Percentiles rank a stretch among this genome's conserved stretches.
Evolutionary conservation across 2,329 filamentous ascomycete genomes (phyloP).

Genomic region (Xenoacremonium recifei): DNA sequence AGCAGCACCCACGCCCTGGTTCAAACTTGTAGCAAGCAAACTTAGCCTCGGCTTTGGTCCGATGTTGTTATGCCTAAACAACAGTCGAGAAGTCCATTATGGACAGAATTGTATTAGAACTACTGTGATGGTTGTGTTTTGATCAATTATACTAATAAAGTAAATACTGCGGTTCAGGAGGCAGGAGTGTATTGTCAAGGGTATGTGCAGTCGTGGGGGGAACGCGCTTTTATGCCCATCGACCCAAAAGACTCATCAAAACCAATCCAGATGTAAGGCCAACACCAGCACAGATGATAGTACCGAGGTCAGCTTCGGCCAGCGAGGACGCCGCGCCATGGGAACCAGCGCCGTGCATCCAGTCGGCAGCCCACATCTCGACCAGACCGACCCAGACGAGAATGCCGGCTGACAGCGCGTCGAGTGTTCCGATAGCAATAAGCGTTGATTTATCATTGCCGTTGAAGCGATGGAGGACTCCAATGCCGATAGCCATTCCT

Average conservation of each 20-base stretch:
- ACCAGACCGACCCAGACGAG: conserved; percentile 78
- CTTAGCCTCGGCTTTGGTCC: too few species aligned
- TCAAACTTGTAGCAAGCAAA: too few species aligned
- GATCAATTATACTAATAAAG: too few species aligned
- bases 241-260: conserved; percentile 71
- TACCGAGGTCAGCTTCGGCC: conserved; percentile 46
- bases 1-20: too few species aligned
- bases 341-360: conserved; percentile 57
- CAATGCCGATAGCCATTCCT: conserved; percentile 79
- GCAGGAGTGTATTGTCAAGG: too few species aligned
- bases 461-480: conserved; percentile 68
- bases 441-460: conserved; percentile 69
- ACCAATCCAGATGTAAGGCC: conserved; percentile 61
- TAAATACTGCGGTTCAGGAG: too few species aligned
- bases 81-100: too few species aligned
- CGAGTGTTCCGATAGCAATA: conserved; percentile 69
- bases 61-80: too few species aligned
- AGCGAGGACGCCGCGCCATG: conserved; percentile 47
- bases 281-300: conserved; percentile 48
- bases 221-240: conserved; percentile 60
- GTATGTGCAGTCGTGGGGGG: too few species aligned
- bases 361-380: conserved; percentile 77
- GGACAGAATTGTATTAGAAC: too few species aligned
- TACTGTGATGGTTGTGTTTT: too few species aligned
- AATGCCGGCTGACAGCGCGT: conserved; percentile 73